Percentiles rank a stretch among this genome's conserved stretches.
phyloP scores from a whole-genome alignment of 257 asterid species.

The Ballota nigra region DNA sequence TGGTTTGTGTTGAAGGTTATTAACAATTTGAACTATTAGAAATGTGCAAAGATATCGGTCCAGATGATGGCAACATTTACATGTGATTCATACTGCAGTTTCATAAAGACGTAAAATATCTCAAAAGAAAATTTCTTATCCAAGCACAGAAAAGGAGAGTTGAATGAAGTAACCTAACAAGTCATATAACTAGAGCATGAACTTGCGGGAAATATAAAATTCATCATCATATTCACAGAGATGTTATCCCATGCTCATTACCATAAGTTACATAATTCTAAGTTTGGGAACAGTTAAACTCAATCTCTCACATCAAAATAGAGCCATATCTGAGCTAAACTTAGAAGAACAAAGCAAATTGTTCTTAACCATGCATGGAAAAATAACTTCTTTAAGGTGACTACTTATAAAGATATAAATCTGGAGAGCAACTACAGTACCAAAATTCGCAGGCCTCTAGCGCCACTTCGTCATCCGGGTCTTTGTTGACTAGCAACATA shows the following conservation, averaged over 20 bases:
- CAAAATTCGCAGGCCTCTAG: slow-evolving; percentile 99
- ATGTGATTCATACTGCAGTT: too few relatives aligned
- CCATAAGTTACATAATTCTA: not conserved
- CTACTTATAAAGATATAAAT: slow-evolving; percentile 25
- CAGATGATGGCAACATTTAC: too few relatives aligned
- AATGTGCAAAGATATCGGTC: too few relatives aligned
- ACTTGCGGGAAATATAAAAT: too few relatives aligned
- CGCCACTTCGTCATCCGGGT: slow-evolving; percentile 92
- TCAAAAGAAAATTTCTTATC: too few relatives aligned
- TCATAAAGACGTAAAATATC: too few relatives aligned
- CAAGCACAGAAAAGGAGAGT: too few relatives aligned
- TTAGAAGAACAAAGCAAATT: slow-evolving; percentile 1
- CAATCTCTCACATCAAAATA: not conserved
- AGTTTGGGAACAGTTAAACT: not conserved
- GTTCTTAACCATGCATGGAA: slow-evolving; percentile 24
- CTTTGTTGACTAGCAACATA: slow-evolving; percentile 88
- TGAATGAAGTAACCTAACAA: too few relatives aligned
- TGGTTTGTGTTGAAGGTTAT: too few relatives aligned
- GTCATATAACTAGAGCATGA: too few relatives aligned
- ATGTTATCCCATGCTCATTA: not conserved
- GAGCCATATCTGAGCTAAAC: slow-evolving; percentile 11
- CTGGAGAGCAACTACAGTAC: slow-evolving; percentile 35
- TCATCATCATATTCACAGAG: too few relatives aligned
- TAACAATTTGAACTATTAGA: too few relatives aligned
- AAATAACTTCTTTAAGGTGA: slow-evolving; percentile 29